phyloP scores from a whole-genome alignment of 1,284 basidiomycete genomes.

The Volvariella surrecta region DNA sequence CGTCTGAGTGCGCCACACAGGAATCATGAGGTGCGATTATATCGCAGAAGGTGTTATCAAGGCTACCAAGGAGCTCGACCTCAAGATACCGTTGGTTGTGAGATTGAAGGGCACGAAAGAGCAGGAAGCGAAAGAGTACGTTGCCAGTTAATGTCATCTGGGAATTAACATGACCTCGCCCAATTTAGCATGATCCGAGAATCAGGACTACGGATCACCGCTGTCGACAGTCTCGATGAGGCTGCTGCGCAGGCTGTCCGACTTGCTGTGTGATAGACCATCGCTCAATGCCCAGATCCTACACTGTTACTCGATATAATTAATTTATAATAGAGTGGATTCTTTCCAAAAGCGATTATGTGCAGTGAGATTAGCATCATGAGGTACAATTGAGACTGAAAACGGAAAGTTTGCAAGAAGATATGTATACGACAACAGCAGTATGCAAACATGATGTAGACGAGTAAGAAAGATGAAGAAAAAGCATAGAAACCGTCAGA shows the following conservation, averaged over 20 bases:
- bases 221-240: constrained; percentile 81
- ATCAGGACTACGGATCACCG: constrained; percentile 88
- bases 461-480: constrained; percentile 19
- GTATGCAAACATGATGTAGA: constrained; percentile 16
- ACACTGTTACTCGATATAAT: constrained; percentile 6
- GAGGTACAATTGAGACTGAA: too few species aligned
- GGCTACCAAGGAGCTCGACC: constrained; percentile 85
- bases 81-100: constrained; percentile 88
- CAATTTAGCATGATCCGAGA: constrained; percentile 81
- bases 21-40: constrained; percentile 98
- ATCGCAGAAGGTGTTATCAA: constrained; percentile 98
- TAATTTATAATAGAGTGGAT: constrained; percentile 2
- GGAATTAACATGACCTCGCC: constrained; percentile 11
- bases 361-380: neutral
- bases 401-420: neutral
- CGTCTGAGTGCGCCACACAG: constrained; percentile 23
- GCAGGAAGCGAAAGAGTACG: constrained; percentile 87
- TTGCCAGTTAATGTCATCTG: constrained; percentile 11
- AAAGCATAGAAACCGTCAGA: constrained; percentile 12
- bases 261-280: constrained; percentile 39
- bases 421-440: constrained; percentile 23
- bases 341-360: neutral
- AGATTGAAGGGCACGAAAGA: constrained; percentile 97
- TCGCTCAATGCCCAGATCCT: neutral
- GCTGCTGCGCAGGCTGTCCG: constrained; percentile 83